Percentiles rank a stretch among this genome's conserved stretches.
These are phyloP conservation scores for Hypoxylon sp. DNA, from an alignment of 2,329 filamentous ascomycete genomes.

Conservation along the genomic window DNA sequence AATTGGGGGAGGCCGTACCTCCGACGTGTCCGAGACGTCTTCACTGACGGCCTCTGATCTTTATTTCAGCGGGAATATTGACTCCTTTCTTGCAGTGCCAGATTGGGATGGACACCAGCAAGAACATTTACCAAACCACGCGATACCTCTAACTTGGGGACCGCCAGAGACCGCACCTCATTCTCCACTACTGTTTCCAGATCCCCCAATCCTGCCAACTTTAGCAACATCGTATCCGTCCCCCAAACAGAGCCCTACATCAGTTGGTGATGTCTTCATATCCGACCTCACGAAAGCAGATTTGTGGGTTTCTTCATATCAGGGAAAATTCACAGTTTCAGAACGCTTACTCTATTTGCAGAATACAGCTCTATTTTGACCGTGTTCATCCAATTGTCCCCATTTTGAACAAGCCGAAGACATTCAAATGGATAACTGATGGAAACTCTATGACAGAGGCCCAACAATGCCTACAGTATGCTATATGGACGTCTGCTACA, in stretches of 20 bases:
- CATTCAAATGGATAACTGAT: constrained; percentile 37
- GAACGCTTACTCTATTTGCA: constrained; percentile 31
- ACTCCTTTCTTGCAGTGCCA: constrained; percentile 30
- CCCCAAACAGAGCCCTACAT: constrained; percentile 39
- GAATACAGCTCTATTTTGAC: constrained; percentile 43
- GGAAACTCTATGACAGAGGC: constrained; percentile 29
- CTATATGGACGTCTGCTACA: constrained; percentile 40
- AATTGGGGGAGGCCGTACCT: constrained; percentile 8
- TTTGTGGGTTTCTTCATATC: constrained; percentile 19
- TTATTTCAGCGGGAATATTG: constrained; percentile 14
- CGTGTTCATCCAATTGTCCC: constrained; percentile 43
- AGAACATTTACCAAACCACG: constrained; percentile 20
- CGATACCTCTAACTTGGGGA: constrained; percentile 37
- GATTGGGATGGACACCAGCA: constrained; percentile 40
- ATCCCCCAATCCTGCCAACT: constrained; percentile 30
- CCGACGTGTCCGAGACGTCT: constrained; percentile 38
- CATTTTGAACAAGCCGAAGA: constrained; percentile 37
- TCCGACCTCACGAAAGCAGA: constrained; percentile 39
- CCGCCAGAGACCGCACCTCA: constrained; percentile 33
- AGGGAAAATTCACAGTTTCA: too few relatives aligned
- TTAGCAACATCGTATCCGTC: constrained; percentile 39
- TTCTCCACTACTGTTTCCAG: constrained; percentile 37
- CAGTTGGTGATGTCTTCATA: constrained; percentile 32
- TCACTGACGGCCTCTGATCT: constrained; percentile 5
- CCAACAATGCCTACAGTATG: constrained; percentile 38